Evolutionary conservation across 1,284 basidiomycete genomes (phyloP).

Genomic region (Fomitopsis palustris): DNA sequence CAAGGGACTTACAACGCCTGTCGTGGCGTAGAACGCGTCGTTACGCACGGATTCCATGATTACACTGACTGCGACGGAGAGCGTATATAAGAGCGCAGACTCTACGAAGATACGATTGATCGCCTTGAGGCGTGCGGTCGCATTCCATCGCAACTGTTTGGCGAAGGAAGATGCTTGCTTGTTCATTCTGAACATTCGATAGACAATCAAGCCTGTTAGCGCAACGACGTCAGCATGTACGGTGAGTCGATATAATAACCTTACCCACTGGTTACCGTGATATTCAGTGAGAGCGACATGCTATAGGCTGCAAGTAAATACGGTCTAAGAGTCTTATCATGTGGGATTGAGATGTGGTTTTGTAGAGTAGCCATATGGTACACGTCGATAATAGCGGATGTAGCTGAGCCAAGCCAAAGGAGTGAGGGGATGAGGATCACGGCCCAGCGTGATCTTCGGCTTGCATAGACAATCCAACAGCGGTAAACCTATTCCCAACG

Average conservation of each 20-base stretch:
- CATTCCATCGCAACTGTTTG: neutral
- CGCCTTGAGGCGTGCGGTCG: neutral
- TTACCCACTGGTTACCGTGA: neutral
- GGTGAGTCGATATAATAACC: neutral
- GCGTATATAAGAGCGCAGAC: slow-evolving; percentile 37
- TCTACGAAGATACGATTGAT: slow-evolving; percentile 33
- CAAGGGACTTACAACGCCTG: neutral
- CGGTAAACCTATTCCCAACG: slow-evolving; percentile 12
- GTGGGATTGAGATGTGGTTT: neutral
- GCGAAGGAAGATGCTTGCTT: neutral
- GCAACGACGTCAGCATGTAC: neutral
- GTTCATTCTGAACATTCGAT: slow-evolving; percentile 29
- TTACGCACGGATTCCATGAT: slow-evolving; percentile 31
- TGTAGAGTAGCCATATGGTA: neutral
- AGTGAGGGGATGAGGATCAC: slow-evolving; percentile 15
- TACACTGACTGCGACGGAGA: slow-evolving; percentile 31
- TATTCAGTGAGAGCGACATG: neutral
- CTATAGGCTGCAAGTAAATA: neutral
- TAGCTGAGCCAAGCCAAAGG: slow-evolving; percentile 17
- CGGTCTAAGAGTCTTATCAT: neutral
- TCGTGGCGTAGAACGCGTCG: slow-evolving; percentile 28
- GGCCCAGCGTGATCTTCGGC: slow-evolving; percentile 7
- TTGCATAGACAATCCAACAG: slow-evolving; percentile 20
- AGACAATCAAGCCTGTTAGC: slow-evolving; percentile 31
- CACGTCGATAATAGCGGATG: neutral